Conservation (phyloP, 441 rosid species). For the Arabidopsis lyrata region DNA sequence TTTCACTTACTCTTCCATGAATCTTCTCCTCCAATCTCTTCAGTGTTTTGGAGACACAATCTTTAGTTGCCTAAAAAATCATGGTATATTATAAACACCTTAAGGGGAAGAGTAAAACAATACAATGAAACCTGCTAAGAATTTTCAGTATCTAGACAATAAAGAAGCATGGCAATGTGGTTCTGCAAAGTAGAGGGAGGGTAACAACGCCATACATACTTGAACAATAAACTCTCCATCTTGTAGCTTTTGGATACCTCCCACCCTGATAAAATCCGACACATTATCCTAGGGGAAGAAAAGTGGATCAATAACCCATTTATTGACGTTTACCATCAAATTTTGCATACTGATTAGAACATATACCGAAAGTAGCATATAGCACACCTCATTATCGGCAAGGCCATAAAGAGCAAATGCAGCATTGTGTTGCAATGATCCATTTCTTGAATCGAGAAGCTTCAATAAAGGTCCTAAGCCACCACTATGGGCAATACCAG, state of each 20-base stretch:
- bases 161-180: neutral
- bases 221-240: conserved; percentile 99
- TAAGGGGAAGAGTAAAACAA: neutral
- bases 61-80: conserved; percentile 87
- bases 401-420: conserved; percentile 99
- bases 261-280: conserved; percentile 94
- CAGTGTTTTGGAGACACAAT: conserved; percentile 95
- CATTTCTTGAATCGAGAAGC: conserved; percentile 96
- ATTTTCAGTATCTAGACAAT: conserved; percentile 11
- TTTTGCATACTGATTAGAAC: conserved; percentile 19
- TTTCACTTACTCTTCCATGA: conserved; percentile 83
- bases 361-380: conserved; percentile 29
- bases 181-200: conserved; percentile 23
- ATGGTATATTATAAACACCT: conserved; percentile 28
- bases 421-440: conserved; percentile 98
- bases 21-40: conserved; percentile 98
- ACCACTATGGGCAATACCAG: conserved; percentile 95
- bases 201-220: conserved; percentile 54
- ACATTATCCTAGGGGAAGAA: conserved; percentile 77
- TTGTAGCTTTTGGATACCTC: conserved; percentile 95
- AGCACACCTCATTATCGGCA: conserved; percentile 93
- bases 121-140: conserved; percentile 8
- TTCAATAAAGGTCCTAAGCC: conserved; percentile 86
- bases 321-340: conserved; percentile 23
- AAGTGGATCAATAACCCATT: conserved; percentile 41